Evolutionary conservation across 176 grass and related monocot genomes (phyloP).

Genomic region (Oryza rufipogon): DNA sequence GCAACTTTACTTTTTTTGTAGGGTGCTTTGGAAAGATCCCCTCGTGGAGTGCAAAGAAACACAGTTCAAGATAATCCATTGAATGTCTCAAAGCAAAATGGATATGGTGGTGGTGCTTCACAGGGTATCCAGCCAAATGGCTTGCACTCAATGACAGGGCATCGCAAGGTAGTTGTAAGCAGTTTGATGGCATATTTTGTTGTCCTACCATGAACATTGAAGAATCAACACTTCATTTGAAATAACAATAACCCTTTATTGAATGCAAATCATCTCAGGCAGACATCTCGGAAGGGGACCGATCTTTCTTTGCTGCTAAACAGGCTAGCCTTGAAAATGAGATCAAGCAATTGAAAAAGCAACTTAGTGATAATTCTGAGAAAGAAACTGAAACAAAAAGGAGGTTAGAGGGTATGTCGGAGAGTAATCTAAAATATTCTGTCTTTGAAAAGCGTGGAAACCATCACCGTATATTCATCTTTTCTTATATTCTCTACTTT

Average conservation of each 20-base stretch:
- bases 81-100: constrained; percentile 48
- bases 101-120: constrained; percentile 55
- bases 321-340: constrained; percentile 73
- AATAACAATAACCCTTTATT: constrained; percentile 37
- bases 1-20: constrained; percentile 36
- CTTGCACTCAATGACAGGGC: constrained; percentile 37
- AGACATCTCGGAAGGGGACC: constrained; percentile 60
- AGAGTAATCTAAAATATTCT: constrained; percentile 28
- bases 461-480: background rate
- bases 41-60: constrained; percentile 53
- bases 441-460: constrained; percentile 10
- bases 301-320: constrained; percentile 37
- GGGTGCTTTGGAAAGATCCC: constrained; percentile 52
- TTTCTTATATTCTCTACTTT: constrained; percentile 41
- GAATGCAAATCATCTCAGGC: constrained; percentile 57
- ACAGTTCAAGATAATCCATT: constrained; percentile 55
- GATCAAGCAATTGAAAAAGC: constrained; percentile 70
- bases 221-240: background rate
- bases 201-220: constrained; percentile 12
- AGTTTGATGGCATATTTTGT: background rate
- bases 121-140: constrained; percentile 56
- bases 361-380: constrained; percentile 55
- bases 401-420: constrained; percentile 66
- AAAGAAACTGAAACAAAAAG: constrained; percentile 60
- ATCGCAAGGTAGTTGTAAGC: constrained; percentile 48